Percentiles rank a stretch among this genome's conserved stretches.
These are phyloP conservation scores for Cenchrus fungigraminus DNA, from an alignment of 176 grass and related monocot species.

Conservation along the genomic window DNA sequence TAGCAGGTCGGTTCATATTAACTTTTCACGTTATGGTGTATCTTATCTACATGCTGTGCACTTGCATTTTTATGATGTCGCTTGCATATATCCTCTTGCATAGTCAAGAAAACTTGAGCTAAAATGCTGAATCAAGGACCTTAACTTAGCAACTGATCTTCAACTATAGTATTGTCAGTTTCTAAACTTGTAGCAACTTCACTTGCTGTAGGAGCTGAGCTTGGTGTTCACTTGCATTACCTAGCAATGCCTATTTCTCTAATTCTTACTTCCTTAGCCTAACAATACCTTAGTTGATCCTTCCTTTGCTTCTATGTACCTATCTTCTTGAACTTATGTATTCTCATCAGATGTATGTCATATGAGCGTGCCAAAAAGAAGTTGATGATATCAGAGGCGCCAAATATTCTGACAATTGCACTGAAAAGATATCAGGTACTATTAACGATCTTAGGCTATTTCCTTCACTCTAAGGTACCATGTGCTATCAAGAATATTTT, in stretches of 20 bases:
- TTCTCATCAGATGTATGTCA: constrained; percentile 71
- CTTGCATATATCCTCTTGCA: constrained; percentile 14
- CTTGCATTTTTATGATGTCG: neutral
- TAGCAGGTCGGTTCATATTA: constrained; percentile 59
- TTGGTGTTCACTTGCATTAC: constrained; percentile 19
- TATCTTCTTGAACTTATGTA: constrained; percentile 22
- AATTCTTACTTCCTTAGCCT: neutral
- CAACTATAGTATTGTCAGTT: constrained; percentile 27
- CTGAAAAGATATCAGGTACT: constrained; percentile 90
- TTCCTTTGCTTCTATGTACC: constrained; percentile 23
- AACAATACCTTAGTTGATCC: constrained; percentile 11
- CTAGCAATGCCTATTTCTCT: neutral
- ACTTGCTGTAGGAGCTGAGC: constrained; percentile 23
- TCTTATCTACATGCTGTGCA: constrained; percentile 1
- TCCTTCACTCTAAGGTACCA: constrained; percentile 13
- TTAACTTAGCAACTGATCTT: constrained; percentile 32
- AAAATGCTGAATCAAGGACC: neutral
- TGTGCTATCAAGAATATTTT: neutral
- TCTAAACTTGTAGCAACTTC: constrained; percentile 20
- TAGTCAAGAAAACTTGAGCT: neutral
- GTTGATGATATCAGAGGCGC: constrained; percentile 83
- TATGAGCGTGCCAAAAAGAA: constrained; percentile 83
- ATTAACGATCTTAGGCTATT: constrained; percentile 29
- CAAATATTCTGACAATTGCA: constrained; percentile 87
- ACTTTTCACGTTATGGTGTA: neutral